Evolutionary conservation across 306 rosid genomes (phyloP).

Genomic region (Mimosa bimucronata): DNA sequence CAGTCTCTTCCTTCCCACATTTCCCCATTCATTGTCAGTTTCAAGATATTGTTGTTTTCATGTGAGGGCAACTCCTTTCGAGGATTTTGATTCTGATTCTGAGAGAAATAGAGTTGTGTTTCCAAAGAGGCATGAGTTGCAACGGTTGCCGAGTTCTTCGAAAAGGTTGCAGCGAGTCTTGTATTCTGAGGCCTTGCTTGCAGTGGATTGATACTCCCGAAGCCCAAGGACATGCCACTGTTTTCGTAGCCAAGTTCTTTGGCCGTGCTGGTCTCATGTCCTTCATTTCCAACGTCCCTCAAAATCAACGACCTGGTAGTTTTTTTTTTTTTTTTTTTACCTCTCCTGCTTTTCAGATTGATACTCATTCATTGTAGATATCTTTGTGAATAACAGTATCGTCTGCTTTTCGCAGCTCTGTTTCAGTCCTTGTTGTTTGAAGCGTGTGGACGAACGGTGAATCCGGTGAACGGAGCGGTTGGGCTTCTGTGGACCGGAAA

Average conservation of each 20-base stretch:
- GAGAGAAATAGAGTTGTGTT: background rate
- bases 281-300: slow-evolving; percentile 93
- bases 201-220: slow-evolving; percentile 92
- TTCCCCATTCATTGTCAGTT: slow-evolving; percentile 21
- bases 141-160: slow-evolving; percentile 98
- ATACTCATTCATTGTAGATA: too few species aligned
- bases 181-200: slow-evolving; percentile 84
- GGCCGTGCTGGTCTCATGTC: slow-evolving; percentile 99
- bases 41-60: slow-evolving; percentile 17
- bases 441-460: slow-evolving; percentile 86
- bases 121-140: slow-evolving; percentile 71
- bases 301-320: slow-evolving; percentile 76
- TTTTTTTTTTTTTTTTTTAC: background rate
- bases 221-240: slow-evolving; percentile 95
- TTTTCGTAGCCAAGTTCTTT: slow-evolving; percentile 95
- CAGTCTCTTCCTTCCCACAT: background rate
- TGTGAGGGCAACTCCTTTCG: slow-evolving; percentile 29
- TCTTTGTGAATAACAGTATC: background rate
- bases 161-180: slow-evolving; percentile 95
- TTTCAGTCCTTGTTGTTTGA: slow-evolving; percentile 83
- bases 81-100: background rate
- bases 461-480: slow-evolving; percentile 87
- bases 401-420: slow-evolving; percentile 51
- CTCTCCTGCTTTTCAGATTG: background rate
- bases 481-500: slow-evolving; percentile 88